phyloP scores from a whole-genome alignment of 2,329 filamentous ascomycete species.

The Calonectria hawksworthii region DNA sequence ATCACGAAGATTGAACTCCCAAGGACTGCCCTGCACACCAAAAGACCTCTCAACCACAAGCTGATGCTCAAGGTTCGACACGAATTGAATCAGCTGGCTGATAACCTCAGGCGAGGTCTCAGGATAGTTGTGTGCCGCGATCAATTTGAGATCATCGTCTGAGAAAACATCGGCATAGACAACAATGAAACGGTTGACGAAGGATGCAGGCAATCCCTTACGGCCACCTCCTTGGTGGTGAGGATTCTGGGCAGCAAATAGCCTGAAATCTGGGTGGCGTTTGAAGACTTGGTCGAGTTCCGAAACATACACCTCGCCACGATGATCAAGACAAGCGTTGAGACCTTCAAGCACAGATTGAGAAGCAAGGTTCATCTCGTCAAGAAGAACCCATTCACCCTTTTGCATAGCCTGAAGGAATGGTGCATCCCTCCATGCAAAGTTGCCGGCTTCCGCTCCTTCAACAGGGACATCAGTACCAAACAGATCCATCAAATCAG shows the following conservation, averaged over 20 bases:
- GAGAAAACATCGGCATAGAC: slow-evolving; percentile 95
- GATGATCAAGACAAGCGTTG: slow-evolving; percentile 96
- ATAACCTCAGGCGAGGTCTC: slow-evolving; percentile 71
- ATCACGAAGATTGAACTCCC: slow-evolving; percentile 96
- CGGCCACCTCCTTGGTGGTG: slow-evolving; percentile 97
- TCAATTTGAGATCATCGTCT: slow-evolving; percentile 83
- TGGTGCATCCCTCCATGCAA: slow-evolving; percentile 95
- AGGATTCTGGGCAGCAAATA: slow-evolving; percentile 97
- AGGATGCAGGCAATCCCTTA: slow-evolving; percentile 94
- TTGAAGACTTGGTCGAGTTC: slow-evolving; percentile 96
- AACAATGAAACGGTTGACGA: slow-evolving; percentile 98
- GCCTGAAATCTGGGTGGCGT: slow-evolving; percentile 88
- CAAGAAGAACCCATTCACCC: slow-evolving; percentile 95
- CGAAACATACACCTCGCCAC: slow-evolving; percentile 94
- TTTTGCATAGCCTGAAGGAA: slow-evolving; percentile 97
- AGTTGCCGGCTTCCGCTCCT: slow-evolving; percentile 90
- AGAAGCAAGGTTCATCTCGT: slow-evolving; percentile 99
- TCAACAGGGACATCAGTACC: slow-evolving; percentile 96
- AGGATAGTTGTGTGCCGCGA: slow-evolving; percentile 85
- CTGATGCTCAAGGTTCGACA: slow-evolving; percentile 82
- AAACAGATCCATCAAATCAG: slow-evolving; percentile 96
- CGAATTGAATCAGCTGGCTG: slow-evolving; percentile 80
- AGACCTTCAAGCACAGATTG: slow-evolving; percentile 96
- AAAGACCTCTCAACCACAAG: slow-evolving; percentile 73
- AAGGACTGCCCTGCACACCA: slow-evolving; percentile 80